Evolutionary conservation across 768 basidiomycete genomes (phyloP).

Genomic region (Xerocomellus dryophilus): DNA sequence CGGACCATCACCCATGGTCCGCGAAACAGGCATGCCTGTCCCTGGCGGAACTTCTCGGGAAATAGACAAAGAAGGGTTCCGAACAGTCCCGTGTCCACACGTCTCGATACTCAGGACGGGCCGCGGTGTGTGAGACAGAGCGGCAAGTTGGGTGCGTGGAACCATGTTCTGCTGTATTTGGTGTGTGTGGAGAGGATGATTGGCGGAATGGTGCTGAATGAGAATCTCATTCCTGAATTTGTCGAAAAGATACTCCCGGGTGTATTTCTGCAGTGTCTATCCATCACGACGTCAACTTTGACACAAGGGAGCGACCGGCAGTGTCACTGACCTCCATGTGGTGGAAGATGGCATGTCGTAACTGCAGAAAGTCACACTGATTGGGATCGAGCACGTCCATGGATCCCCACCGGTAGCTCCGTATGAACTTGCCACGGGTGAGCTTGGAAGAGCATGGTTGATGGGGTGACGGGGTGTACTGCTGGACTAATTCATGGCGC

Average conservation of each 20-base stretch:
- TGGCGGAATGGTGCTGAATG: conserved; percentile 49
- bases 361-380: conserved; percentile 77
- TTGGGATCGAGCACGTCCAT: conserved; percentile 75
- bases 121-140: conserved; percentile 41
- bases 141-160: conserved; percentile 28
- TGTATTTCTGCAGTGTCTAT: conserved; percentile 83
- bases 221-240: conserved; percentile 66
- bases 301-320: conserved; percentile 14
- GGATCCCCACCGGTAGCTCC: conserved; percentile 80
- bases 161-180: conserved; percentile 41
- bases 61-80: conserved; percentile 45
- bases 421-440: conserved; percentile 59
- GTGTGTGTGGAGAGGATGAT: conserved; percentile 43
- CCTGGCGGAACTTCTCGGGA: conserved; percentile 47
- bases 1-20: conserved; percentile 38
- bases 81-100: conserved; percentile 41
- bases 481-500: conserved; percentile 69
- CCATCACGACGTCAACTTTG: conserved; percentile 20
- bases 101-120: conserved; percentile 65
- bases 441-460: conserved; percentile 44
- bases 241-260: conserved; percentile 76
- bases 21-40: conserved; percentile 43
- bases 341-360: conserved; percentile 79
- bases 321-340: conserved; percentile 73
- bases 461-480: conserved; percentile 63